phyloP scores from a whole-genome alignment of 2,329 filamentous ascomycete genomes.

The Claviceps sp. region DNA sequence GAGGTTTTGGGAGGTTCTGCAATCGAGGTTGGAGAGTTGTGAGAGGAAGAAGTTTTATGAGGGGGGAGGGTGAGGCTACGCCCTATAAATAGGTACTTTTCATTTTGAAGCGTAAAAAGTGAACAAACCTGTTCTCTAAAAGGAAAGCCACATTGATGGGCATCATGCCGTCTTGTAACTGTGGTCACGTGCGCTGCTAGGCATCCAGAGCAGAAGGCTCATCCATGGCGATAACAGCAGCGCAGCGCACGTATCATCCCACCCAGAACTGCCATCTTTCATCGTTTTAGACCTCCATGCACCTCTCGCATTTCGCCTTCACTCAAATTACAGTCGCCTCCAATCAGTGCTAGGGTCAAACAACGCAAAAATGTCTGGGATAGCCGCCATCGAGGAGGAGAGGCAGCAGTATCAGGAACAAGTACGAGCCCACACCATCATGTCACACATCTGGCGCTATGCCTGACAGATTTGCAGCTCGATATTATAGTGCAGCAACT shows the following conservation, averaged over 20 bases:
- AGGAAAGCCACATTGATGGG: no score
- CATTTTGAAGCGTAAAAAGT: no score
- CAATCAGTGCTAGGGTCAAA: background rate
- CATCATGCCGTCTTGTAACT: no score
- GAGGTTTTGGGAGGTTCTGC: no score
- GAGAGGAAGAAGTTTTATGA: no score
- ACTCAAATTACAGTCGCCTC: background rate
- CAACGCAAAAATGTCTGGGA: slow-evolving; percentile 14
- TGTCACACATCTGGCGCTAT: background rate
- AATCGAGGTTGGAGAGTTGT: no score
- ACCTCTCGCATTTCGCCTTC: background rate
- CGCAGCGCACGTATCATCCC: background rate
- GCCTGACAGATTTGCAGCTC: slow-evolving; percentile 38
- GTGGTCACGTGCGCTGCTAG: background rate
- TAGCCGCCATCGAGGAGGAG: slow-evolving; percentile 35
- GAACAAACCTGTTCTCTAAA: no score
- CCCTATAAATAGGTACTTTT: no score
- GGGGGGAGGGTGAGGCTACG: no score
- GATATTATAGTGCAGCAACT: slow-evolving; percentile 65
- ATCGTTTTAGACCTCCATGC: background rate
- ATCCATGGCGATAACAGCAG: background rate
- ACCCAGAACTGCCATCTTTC: background rate
- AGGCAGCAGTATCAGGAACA: slow-evolving; percentile 43
- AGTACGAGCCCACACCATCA: slow-evolving; percentile 19
- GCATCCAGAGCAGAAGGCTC: background rate